Base-by-base conservation (phyloP, 2,329 filamentous ascomycete species). In the Cladosporium sphaerospermum region DNA sequence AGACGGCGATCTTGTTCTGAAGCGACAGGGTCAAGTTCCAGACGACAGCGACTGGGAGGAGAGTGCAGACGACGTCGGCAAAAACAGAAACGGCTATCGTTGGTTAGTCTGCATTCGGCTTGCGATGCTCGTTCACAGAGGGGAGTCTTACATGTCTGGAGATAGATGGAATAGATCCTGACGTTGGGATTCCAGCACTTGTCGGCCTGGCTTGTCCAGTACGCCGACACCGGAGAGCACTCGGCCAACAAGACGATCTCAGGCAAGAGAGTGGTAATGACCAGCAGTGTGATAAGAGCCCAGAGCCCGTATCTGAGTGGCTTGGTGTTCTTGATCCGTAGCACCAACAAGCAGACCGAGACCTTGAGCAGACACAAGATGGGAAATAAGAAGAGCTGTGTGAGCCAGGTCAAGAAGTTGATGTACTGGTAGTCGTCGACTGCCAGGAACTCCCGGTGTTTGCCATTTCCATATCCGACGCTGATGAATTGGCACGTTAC, bases 321-420 rank as follows among this genome's bases (percentile, higher is more conserved):
- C 45, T 45, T 63, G 2, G 68, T 67, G 41, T 70, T 62, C 54
- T 73, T 73, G 60, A 75, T 73, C 11, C 72, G 68, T 3, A 75
- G 58, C 1, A 75, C 58, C 8, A 75, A 60, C 10, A 75, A 55
- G 57, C 72, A 66, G 46, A 75, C 74, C 3, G 71, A 74, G 28
- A 69, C 62, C 53, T 75, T 75, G 43, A 75, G 62, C 1, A 74
- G 52, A 37, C 67, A 71, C 33, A 74, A 67, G 39, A 65, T 67
- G 9, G 63, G 60, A 54, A 74, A 75, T 2, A 75, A 65, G 16
- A 73, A 60, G 11, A 74, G 62, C 59, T 74, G 71, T 3, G 68
- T 70, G 42, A 67, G 60, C 71, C 71, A 74, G 4, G 48, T 56
- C 10, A 55, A 62, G 60, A 69, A 69, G 55, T 69, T 72, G 54